Evolutionary conservation across 257 asterid species (phyloP), one percentile per base, ranked within the genome.

Genomic region (Plectranthus barbatus): DNA sequence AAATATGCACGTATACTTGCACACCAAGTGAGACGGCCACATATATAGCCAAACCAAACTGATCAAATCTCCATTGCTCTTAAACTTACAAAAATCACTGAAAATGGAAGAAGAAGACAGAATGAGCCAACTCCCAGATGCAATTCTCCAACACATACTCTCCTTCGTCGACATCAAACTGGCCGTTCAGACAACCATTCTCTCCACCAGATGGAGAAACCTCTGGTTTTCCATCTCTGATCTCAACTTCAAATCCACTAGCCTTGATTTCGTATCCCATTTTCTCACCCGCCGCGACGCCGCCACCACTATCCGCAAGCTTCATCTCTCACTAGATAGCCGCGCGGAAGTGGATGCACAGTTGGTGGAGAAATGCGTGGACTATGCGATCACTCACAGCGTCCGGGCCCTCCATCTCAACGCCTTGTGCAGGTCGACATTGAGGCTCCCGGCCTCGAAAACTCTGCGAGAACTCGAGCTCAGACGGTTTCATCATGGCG

Each of bases 51-150:
- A 14, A 36, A 18, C 7, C 4, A 5, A n/a, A n/a, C n/a, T n/a
- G 2, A 7, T n/a, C 11, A 1, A 36, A 57, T 20, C n/a, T n/a
- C 10, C 5, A 18, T 24, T 17, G 40, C 4, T 20, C n/a, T 9
- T n/a, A 23, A 33, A 24, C 15, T 21, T 23, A 20, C 23, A 61
- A n/a, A n/a, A n/a, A n/a, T n/a, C n/a, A n/a, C 51, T 29, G 76
- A 66, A 26, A 60, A 57, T 40, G n/a, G n/a, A n/a, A n/a, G n/a
- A n/a, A n/a, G n/a, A n/a, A n/a, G n/a, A n/a, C n/a, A n/a, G n/a
- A n/a, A 65, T 65, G 13, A 75, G 76, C 47, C 31, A 51, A 29
- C 55, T 75, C 23, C 76, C 76, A 4, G 76, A 75, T 53, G 49
- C 21, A 4, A 62, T 73, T n/a, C 70, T 73, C 0, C 59, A 29